These are phyloP conservation scores for Castanospermum australe DNA, from an alignment of 306 rosid species.

Conservation along the genomic window DNA sequence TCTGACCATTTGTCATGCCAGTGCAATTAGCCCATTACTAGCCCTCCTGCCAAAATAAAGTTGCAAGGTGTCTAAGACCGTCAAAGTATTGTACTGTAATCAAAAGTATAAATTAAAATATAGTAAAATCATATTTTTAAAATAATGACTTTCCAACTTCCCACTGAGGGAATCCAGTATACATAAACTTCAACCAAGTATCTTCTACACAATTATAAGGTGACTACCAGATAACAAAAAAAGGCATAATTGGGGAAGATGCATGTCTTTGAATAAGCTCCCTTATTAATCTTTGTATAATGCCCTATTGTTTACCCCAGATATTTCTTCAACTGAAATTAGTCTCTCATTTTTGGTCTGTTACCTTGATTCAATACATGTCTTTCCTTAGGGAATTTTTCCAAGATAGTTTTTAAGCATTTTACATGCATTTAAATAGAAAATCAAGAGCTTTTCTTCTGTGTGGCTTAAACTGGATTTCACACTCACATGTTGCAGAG, in stretches of 20 bases:
- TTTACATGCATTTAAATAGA: constrained; percentile 10
- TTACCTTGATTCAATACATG: constrained; percentile 6
- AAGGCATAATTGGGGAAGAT: background rate
- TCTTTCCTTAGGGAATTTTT: background rate
- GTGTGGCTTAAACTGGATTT: constrained; percentile 34
- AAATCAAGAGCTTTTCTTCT: constrained; percentile 6
- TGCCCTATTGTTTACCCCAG: background rate
- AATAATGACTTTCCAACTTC: constrained; percentile 9
- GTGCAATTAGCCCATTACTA: background rate
- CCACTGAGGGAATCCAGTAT: background rate
- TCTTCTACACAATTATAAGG: constrained; percentile 17
- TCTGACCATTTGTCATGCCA: constrained; percentile 12
- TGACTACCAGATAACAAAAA: background rate
- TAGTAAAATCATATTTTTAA: background rate
- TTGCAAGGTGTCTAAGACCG: background rate
- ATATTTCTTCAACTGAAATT: constrained; percentile 21
- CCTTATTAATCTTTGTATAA: background rate
- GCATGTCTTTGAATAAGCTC: constrained; percentile 1
- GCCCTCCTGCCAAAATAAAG: background rate
- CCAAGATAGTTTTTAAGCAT: background rate
- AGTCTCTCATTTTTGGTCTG: background rate
- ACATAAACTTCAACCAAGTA: background rate
- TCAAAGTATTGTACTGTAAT: background rate
- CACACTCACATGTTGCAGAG: constrained; percentile 62
- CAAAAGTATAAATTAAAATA: background rate